Base-by-base conservation (phyloP, 805 yeast genomes). In the Candida silvicultrix region DNA sequence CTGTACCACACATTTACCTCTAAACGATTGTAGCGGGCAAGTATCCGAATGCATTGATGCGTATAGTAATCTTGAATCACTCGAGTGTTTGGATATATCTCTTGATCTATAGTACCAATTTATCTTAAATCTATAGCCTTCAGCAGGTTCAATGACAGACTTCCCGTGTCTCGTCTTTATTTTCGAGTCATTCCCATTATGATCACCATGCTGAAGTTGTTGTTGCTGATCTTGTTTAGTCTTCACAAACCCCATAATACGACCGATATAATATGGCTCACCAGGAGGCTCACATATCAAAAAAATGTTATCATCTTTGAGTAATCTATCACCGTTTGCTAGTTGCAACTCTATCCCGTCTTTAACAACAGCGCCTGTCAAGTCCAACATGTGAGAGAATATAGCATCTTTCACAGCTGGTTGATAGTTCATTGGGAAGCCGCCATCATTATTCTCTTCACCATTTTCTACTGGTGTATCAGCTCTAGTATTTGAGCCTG, bases 81-180 rank as follows among this genome's bases (percentile, higher is more conserved):
- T 60, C 2, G 83, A 66, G 23, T 75, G 73, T 45, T 83, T 78
- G 47, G 85, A 80, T 34, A 90, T 83, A 59, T 89, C 97, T 47
- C 90, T 67, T 1, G 96, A 92, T 42, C 99, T 72, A 59, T 89
- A 88, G 64, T 83, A 85, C 97, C 97, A 90, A 65, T 90, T 90
- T 52, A 92, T 81, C 49, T 81, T 81, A 53, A 88, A 78, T 48
- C 66, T 60, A 60, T 71, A 84, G 43, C 73, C 71, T 25, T 72
- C 73, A 2, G 85, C 83, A 9, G 73, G 71, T 46, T 71, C 74
- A 35, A 65, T 54, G 2, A 53, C 54, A 11, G 49, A 49, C 37
- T 19, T 48, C 38, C 19, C 34, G 15, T 12, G 54, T 48, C 5
- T 45, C 37, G 10, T 48, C 43, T 58, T 15, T 49, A 45, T 1